Evolutionary conservation across 2,329 filamentous ascomycete species (phyloP), one percentile per base, ranked within the genome.

Genomic region (Davidsoniella australis): DNA sequence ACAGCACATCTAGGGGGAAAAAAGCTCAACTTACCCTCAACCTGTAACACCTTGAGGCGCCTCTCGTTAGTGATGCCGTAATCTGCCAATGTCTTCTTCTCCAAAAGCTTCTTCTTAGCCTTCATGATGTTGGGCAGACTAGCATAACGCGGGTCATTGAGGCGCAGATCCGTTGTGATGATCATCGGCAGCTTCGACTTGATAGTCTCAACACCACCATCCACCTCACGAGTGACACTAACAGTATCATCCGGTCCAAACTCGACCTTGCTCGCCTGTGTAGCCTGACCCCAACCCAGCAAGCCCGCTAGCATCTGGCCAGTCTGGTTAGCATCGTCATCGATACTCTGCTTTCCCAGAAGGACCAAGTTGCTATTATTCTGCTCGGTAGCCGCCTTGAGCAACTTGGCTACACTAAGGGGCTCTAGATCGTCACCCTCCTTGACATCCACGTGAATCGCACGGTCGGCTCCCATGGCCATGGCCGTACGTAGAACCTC

Each of bases 121-220:
- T 96, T 98, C 91, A 98, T 98, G 56, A 98, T 96, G 63, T 96
- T 96, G 46, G 88, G 89, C 75, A 98, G 65, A 66, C 79, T 94
- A 18, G 89, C 91, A 64, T 94, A 98, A 56, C 91, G 73, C 53
- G 91, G 91, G 75, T 93, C 86, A 62, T 98, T 98, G 64, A 98
- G 69, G 47, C 91, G 71, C 68, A 98, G 65, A 70, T 98, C 91
- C 54, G 91, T 94, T 54, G 91, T 98, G 58, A 98, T 84, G 47
- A 98, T 70, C 79, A 96, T 80, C 0, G 91, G 91, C 65, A 98
- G 67, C 70, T 82, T 85, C 1, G 85, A 80, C 64, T 73, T 75
- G 49, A 98, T 70, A 55, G 88, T 95, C 74, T 96, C 91, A 37
- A 85, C 82, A 56, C 91, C 91, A 8, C 91, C 91, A 66, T 98